These are phyloP conservation scores for Rosa persica DNA, from an alignment of 306 rosid species.

Conservation along the genomic window DNA sequence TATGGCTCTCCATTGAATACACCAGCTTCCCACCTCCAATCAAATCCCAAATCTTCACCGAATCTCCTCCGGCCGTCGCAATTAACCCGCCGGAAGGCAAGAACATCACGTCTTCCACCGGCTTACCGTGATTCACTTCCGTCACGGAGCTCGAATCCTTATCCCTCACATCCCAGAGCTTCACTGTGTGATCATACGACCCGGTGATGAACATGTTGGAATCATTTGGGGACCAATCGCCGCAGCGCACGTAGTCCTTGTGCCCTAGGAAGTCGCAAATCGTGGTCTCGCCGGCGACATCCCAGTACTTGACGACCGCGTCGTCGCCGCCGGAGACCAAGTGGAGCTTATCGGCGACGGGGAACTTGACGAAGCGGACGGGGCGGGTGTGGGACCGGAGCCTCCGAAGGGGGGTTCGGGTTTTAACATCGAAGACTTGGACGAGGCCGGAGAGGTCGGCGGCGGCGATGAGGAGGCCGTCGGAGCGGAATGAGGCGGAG, in stretches of 20 bases:
- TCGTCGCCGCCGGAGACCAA: slow-evolving; percentile 90
- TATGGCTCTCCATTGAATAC: slow-evolving; percentile 84
- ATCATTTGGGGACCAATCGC: slow-evolving; percentile 75
- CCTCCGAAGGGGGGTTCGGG: slow-evolving; percentile 57
- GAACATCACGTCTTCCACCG: slow-evolving; percentile 75
- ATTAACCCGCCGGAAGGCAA: slow-evolving; percentile 73
- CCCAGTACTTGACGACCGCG: slow-evolving; percentile 78
- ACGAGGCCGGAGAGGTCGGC: slow-evolving; percentile 77
- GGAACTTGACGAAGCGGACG: slow-evolving; percentile 68
- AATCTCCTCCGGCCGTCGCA: slow-evolving; percentile 82
- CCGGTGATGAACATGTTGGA: slow-evolving; percentile 65
- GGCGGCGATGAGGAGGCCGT: slow-evolving; percentile 77
- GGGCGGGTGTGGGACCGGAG: slow-evolving; percentile 77
- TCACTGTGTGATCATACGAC: slow-evolving; percentile 80
- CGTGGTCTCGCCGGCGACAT: slow-evolving; percentile 51
- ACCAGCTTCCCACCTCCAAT: slow-evolving; percentile 82
- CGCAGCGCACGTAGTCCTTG: slow-evolving; percentile 82
- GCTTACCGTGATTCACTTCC: slow-evolving; percentile 41
- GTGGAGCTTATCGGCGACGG: slow-evolving; percentile 67
- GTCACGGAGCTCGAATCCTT: slow-evolving; percentile 39
- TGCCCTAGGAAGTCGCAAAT: slow-evolving; percentile 54
- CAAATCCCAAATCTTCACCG: slow-evolving; percentile 89
- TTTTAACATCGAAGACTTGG: slow-evolving; percentile 63
- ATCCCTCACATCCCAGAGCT: slow-evolving; percentile 11
- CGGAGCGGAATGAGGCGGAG: slow-evolving; percentile 70